These are phyloP conservation scores for Microbotryum silenes-acaulis DNA, from an alignment of 1,284 basidiomycete species.

Conservation along the genomic window DNA sequence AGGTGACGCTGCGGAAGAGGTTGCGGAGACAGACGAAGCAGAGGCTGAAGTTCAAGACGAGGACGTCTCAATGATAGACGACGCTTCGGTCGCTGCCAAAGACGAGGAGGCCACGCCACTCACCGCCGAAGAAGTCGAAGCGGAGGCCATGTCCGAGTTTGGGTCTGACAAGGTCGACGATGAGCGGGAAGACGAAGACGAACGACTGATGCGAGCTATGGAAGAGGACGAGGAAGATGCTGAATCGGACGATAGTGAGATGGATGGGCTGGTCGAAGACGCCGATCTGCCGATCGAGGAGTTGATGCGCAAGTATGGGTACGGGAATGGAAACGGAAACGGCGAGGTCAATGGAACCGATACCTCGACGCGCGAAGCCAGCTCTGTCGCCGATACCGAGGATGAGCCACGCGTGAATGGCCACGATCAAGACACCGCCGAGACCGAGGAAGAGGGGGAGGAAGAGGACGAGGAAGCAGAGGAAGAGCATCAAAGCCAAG, in stretches of 20 bases:
- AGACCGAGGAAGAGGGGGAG: slow-evolving; percentile 7
- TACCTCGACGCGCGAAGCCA: slow-evolving; percentile 3
- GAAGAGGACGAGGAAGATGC: slow-evolving; percentile 43
- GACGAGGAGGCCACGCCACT: slow-evolving; percentile 33
- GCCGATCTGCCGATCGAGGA: slow-evolving; percentile 51
- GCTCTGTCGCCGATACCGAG: neutral
- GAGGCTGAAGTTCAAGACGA: slow-evolving; percentile 1
- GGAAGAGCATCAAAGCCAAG: neutral
- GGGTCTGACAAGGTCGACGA: slow-evolving; percentile 25
- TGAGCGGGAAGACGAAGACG: slow-evolving; percentile 38
- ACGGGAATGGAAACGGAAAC: slow-evolving; percentile 26
- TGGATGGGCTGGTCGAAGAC: slow-evolving; percentile 48
- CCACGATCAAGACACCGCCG: slow-evolving; percentile 3
- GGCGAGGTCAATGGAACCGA: slow-evolving; percentile 16
- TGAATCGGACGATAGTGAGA: slow-evolving; percentile 44
- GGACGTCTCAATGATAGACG: neutral
- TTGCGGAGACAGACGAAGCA: slow-evolving; percentile 22
- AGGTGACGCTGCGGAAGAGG: slow-evolving; percentile 19
- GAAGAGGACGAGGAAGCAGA: slow-evolving; percentile 5
- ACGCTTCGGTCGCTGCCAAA: too few species aligned
- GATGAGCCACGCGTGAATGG: neutral
- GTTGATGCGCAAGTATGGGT: slow-evolving; percentile 48
- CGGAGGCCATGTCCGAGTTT: slow-evolving; percentile 33
- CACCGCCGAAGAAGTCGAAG: slow-evolving; percentile 42
- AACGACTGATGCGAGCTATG: slow-evolving; percentile 43